Percentiles rank a stretch among this genome's conserved stretches.
Evolutionary conservation across 148 eudicot species (phyloP).

Genomic region (Camellia lanceoleosa): DNA sequence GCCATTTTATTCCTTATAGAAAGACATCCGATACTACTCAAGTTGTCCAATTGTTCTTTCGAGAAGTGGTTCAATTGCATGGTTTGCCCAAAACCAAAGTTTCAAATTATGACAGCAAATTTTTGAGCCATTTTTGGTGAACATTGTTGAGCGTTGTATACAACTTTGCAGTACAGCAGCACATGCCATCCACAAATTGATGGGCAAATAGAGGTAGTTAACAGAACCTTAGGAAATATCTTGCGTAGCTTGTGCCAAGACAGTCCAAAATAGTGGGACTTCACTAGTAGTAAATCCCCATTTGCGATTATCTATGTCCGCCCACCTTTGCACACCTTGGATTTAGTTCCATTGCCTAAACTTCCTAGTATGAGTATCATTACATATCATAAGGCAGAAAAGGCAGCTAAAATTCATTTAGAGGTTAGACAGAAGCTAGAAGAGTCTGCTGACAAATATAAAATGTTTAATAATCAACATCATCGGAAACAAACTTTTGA

Average conservation of each 20-base stretch:
- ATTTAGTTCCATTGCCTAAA: no score
- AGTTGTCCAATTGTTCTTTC: neutral
- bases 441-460: neutral
- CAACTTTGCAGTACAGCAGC: neutral
- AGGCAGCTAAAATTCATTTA: neutral
- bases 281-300: neutral
- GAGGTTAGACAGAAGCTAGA: neutral
- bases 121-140: neutral
- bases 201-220: neutral
- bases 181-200: constrained; percentile 2
- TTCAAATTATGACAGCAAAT: neutral
- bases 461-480: neutral
- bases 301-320: no score
- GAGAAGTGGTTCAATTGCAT: neutral
- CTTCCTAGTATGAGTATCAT: neutral
- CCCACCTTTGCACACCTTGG: no score
- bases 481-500: neutral
- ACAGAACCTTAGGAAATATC: neutral
- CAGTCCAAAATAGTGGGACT: neutral
- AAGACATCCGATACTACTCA: neutral
- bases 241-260: neutral
- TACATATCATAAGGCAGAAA: neutral
- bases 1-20: neutral
- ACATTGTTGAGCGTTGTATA: neutral
- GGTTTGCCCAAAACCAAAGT: neutral